Conservation (phyloP, 148 eudicot genomes). For the Rhododendron molle region DNA sequence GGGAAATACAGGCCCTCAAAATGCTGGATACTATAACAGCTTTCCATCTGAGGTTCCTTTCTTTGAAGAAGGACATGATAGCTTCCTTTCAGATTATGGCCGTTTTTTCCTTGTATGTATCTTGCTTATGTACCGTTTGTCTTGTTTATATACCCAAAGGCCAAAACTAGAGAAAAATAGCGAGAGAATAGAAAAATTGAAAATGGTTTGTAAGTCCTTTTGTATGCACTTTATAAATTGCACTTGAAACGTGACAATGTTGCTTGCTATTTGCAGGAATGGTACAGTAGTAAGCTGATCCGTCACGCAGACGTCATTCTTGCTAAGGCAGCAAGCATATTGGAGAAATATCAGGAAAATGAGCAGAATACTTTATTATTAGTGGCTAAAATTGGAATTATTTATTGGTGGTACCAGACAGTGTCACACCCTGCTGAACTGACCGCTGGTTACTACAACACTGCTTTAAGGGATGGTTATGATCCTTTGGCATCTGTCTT, state of each 20-base stretch:
- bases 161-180: not conserved
- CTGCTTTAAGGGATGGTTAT: slow-evolving; percentile 54
- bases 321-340: slow-evolving; percentile 38
- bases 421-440: slow-evolving; percentile 61
- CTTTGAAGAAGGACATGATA: slow-evolving; percentile 48
- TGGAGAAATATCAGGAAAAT: slow-evolving; percentile 48
- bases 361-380: slow-evolving; percentile 39
- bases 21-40: slow-evolving; percentile 54
- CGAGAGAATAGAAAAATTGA: not conserved
- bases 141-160: not conserved
- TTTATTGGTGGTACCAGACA: slow-evolving; percentile 67
- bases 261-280: slow-evolving; percentile 36
- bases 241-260: not conserved
- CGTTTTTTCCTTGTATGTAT: slow-evolving; percentile 62
- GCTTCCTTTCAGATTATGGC: slow-evolving; percentile 59
- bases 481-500: slow-evolving; percentile 48
- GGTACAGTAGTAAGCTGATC: slow-evolving; percentile 62
- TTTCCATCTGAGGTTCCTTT: slow-evolving; percentile 47
- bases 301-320: slow-evolving; percentile 62
- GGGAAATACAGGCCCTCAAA: slow-evolving; percentile 47
- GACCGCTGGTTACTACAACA: slow-evolving; percentile 73
- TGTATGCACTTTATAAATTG: not conserved
- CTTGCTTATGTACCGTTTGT: slow-evolving; percentile 5
- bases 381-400: slow-evolving; percentile 53
- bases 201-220: not conserved